A percentile compares a stretch with the other conserved stretches of the same genome.
Conservation (phyloP, 2,329 filamentous ascomycete genomes). For the Aspergillus nomiae region DNA sequence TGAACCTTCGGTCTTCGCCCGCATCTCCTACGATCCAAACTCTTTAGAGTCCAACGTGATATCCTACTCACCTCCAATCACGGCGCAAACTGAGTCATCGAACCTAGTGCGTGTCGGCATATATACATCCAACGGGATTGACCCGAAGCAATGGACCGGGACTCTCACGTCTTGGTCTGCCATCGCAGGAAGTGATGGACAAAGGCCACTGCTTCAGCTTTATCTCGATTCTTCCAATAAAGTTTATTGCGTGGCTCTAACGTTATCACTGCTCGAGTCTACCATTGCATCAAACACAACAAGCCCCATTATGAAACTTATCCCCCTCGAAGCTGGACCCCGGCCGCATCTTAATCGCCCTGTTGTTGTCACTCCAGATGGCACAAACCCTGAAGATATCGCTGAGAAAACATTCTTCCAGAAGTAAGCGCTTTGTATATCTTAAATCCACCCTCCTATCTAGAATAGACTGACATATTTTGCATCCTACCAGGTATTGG, state of each 20-base stretch:
- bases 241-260: conserved; percentile 44
- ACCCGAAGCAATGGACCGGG: conserved; percentile 42
- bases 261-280: conserved; percentile 21
- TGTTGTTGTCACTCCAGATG: conserved; percentile 41
- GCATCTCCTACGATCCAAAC: conserved; percentile 43
- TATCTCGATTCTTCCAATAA: conserved; percentile 41
- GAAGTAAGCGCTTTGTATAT: conserved; percentile 35
- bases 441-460: neutral
- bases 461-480: conserved; percentile 8
- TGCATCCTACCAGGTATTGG: conserved; percentile 44
- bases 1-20: conserved; percentile 41
- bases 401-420: conserved; percentile 49
- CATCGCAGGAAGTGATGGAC: conserved; percentile 25
- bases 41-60: conserved; percentile 38
- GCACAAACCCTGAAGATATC: conserved; percentile 39
- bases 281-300: conserved; percentile 18
- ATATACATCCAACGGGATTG: conserved; percentile 40
- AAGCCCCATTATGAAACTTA: conserved; percentile 35
- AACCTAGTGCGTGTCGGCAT: conserved; percentile 58
- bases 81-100: conserved; percentile 34
- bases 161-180: conserved; percentile 41
- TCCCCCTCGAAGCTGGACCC: conserved; percentile 34
- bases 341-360: conserved; percentile 44
- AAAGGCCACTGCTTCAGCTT: conserved; percentile 40
- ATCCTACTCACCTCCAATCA: conserved; percentile 41